A percentile compares a stretch with the other conserved stretches of the same genome.
These are phyloP conservation scores for Fagopyrum esculentum DNA, from an alignment of 148 eudicot genomes.

Conservation along the genomic window DNA sequence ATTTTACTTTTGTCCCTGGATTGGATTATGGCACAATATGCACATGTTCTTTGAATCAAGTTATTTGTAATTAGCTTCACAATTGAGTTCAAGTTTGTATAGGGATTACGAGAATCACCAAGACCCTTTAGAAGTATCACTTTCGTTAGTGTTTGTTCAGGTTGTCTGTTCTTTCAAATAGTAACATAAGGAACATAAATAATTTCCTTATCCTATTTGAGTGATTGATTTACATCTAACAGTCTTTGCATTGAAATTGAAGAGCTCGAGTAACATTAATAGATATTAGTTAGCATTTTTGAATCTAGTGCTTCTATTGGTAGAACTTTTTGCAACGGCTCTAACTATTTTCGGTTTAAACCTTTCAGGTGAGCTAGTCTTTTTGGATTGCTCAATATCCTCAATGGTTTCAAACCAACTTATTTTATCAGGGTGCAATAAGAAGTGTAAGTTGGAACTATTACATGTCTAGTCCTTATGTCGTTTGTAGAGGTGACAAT, in stretches of 20 bases:
- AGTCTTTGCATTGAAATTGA: not conserved
- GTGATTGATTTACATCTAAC: not conserved
- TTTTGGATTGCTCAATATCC: slow-evolving; percentile 68
- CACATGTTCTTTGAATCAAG: not conserved
- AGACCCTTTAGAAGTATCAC: not conserved
- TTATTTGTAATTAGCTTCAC: not conserved
- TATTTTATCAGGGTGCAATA: slow-evolving; percentile 49
- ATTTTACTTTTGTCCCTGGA: not conserved
- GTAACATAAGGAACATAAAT: not conserved
- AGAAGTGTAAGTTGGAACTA: slow-evolving; percentile 58
- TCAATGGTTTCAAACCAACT: slow-evolving; percentile 69
- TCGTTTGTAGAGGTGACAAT: not conserved
- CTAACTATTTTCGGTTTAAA: not conserved
- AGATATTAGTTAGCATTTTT: not conserved
- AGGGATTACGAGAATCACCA: not conserved
- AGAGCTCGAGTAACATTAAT: not conserved
- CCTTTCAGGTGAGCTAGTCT: slow-evolving; percentile 71
- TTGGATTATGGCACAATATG: not conserved
- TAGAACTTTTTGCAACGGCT: slow-evolving; percentile 1
- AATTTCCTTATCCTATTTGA: not conserved
- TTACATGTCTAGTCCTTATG: slow-evolving; percentile 6
- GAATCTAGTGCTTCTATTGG: not conserved
- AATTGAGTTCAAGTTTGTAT: not conserved
- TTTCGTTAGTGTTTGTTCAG: not conserved
- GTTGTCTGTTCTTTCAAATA: not conserved